phyloP scores from a whole-genome alignment of 306 rosid genomes.

The Canavalia gladiata region DNA sequence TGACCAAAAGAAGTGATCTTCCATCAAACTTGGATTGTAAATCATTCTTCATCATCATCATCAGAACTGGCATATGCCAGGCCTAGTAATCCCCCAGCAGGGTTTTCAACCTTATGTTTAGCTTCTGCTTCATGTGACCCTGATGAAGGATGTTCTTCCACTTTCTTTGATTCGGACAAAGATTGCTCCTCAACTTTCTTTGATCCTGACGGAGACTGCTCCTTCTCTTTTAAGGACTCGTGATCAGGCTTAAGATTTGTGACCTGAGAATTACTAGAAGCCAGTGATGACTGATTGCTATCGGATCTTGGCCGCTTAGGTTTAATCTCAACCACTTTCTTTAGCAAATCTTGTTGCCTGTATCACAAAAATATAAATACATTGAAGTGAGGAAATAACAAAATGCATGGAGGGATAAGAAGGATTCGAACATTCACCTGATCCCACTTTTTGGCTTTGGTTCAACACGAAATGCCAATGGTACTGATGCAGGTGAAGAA shows the following conservation, averaged over 20 bases:
- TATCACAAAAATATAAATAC: constrained; percentile 31
- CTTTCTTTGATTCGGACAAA: constrained; percentile 35
- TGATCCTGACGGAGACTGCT: constrained; percentile 30
- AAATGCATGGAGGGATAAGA: neutral
- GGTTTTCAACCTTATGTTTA: constrained; percentile 52
- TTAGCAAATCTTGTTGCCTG: constrained; percentile 93
- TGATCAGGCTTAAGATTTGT: constrained; percentile 44
- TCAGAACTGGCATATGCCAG: constrained; percentile 89
- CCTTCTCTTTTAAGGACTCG: constrained; percentile 49
- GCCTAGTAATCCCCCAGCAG: constrained; percentile 78
- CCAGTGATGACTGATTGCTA: constrained; percentile 49
- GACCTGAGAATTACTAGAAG: constrained; percentile 29
- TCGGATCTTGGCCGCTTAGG: constrained; percentile 78
- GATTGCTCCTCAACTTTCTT: constrained; percentile 49
- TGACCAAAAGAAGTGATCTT: constrained; percentile 4
- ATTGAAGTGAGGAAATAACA: neutral
- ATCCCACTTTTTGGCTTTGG: constrained; percentile 96
- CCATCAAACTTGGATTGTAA: constrained; percentile 24
- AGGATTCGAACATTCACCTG: constrained; percentile 62
- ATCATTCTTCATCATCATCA: constrained; percentile 84
- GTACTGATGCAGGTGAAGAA: constrained; percentile 87
- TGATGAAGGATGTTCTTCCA: constrained; percentile 34
- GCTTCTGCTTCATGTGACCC: constrained; percentile 50
- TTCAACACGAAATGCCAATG: constrained; percentile 90
- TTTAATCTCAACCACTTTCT: constrained; percentile 89